Conservation (phyloP, 176 grass and related monocot genomes). For the Triticum timopheevii region DNA sequence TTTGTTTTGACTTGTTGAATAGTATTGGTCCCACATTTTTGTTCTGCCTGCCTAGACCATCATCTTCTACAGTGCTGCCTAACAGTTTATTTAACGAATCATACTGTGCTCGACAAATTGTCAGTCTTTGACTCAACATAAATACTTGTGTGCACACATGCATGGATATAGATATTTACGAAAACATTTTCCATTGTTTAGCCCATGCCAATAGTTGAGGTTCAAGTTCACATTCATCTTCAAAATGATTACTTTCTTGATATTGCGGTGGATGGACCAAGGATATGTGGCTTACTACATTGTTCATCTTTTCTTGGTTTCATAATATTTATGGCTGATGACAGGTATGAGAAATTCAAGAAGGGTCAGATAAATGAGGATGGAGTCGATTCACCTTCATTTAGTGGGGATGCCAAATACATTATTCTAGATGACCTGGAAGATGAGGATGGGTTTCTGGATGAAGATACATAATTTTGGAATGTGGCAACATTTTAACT, state of each 20-base stretch:
- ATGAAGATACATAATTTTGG: slow-evolving; percentile 48
- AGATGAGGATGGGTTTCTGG: slow-evolving; percentile 57
- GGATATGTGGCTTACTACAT: slow-evolving; percentile 15
- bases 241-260: background rate
- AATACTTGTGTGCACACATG: background rate
- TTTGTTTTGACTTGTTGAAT: slow-evolving; percentile 19
- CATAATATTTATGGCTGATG: slow-evolving; percentile 26
- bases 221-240: slow-evolving; percentile 6
- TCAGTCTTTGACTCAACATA: background rate
- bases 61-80: background rate
- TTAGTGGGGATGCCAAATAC: slow-evolving; percentile 77
- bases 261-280: slow-evolving; percentile 3
- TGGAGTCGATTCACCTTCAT: slow-evolving; percentile 41
- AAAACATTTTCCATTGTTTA: background rate
- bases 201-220: background rate
- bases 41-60: background rate
- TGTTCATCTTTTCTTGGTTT: slow-evolving; percentile 24
- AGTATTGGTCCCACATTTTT: background rate
- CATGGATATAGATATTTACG: background rate
- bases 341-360: slow-evolving; percentile 94
- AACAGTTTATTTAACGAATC: background rate
- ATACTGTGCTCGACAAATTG: background rate
- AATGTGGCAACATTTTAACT: slow-evolving; percentile 37
- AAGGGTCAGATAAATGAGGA: slow-evolving; percentile 52
- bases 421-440: slow-evolving; percentile 93